These are phyloP conservation scores for Penicillium palitans DNA, from an alignment of 2,329 filamentous ascomycete species.

Conservation along the genomic window DNA sequence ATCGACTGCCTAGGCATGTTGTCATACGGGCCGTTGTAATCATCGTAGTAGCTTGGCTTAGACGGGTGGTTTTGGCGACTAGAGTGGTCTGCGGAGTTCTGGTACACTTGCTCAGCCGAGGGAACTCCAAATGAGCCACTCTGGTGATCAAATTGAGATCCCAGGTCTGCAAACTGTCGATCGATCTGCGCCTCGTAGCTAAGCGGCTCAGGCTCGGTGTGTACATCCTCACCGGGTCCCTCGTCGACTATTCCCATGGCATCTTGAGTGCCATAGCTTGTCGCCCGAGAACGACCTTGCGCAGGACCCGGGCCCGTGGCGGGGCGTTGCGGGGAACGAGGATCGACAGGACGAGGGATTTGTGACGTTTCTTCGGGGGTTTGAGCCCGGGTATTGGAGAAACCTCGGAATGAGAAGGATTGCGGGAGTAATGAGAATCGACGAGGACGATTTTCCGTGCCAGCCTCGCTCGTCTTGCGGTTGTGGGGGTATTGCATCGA, in stretches of 20 bases:
- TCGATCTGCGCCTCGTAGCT: constrained; percentile 46
- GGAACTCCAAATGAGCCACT: constrained; percentile 30
- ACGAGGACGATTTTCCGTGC: constrained; percentile 59
- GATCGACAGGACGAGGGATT: constrained; percentile 39
- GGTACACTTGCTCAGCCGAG: constrained; percentile 35
- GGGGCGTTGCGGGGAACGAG: constrained; percentile 33
- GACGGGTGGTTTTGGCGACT: constrained; percentile 35
- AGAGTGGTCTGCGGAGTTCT: constrained; percentile 34
- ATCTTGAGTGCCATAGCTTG: constrained; percentile 37
- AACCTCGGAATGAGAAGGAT: constrained; percentile 64
- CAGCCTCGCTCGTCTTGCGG: constrained; percentile 70
- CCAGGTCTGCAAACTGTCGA: constrained; percentile 45
- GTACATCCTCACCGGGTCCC: constrained; percentile 30
- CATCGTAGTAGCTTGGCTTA: constrained; percentile 48
- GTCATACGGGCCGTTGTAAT: constrained; percentile 47
- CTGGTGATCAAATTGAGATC: constrained; percentile 34
- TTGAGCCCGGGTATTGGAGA: constrained; percentile 57
- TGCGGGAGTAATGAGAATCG: constrained; percentile 71
- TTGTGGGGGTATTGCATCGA: constrained; percentile 69
- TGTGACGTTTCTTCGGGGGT: constrained; percentile 47
- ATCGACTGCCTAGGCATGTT: constrained; percentile 45
- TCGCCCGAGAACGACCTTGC: constrained; percentile 27
- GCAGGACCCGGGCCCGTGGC: constrained; percentile 35
- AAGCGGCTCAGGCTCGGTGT: constrained; percentile 30
- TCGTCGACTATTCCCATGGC: constrained; percentile 32